Evolutionary conservation across 345 rosid genomes (phyloP).

Genomic region (Lepidium didymum): DNA sequence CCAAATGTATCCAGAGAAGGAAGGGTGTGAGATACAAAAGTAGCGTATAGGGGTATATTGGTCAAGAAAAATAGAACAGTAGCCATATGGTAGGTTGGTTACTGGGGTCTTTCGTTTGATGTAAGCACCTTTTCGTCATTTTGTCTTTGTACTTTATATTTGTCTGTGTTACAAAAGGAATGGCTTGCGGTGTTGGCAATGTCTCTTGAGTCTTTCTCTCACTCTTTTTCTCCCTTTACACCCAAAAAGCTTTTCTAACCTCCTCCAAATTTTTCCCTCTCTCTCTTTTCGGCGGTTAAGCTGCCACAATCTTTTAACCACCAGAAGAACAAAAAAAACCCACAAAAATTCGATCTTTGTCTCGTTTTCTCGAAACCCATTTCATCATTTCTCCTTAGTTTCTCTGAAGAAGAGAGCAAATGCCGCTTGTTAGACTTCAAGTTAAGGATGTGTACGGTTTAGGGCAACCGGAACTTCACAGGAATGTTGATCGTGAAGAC

Average conservation of each 20-base stretch:
- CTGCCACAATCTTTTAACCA: constrained; percentile 57
- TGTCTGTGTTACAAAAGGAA: constrained; percentile 21
- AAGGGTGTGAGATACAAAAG: no score
- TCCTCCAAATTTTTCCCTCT: constrained; percentile 22
- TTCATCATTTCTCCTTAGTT: neutral
- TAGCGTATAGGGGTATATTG: no score
- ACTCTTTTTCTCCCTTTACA: neutral
- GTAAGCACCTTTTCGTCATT: neutral
- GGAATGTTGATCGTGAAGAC: constrained; percentile 66
- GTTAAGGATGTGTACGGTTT: constrained; percentile 63
- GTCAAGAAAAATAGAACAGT: no score
- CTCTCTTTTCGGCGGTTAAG: constrained; percentile 58
- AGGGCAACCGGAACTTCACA: constrained; percentile 75
- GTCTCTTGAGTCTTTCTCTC: constrained; percentile 18
- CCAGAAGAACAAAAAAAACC: constrained; percentile 5
- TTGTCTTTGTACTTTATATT: neutral
- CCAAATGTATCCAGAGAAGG: no score
- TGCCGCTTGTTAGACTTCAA: constrained; percentile 80
- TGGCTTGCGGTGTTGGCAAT: constrained; percentile 83
- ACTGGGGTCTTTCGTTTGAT: neutral
- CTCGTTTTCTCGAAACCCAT: constrained; percentile 7
- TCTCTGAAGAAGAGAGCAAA: constrained; percentile 16
- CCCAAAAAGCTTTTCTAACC: constrained; percentile 7
- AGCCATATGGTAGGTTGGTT: neutral
- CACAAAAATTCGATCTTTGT: neutral